Percentiles rank a stretch among this genome's conserved stretches.
Conservation (phyloP, 176 grass and related monocot species). For the Ampelocalamus luodianensis region DNA sequence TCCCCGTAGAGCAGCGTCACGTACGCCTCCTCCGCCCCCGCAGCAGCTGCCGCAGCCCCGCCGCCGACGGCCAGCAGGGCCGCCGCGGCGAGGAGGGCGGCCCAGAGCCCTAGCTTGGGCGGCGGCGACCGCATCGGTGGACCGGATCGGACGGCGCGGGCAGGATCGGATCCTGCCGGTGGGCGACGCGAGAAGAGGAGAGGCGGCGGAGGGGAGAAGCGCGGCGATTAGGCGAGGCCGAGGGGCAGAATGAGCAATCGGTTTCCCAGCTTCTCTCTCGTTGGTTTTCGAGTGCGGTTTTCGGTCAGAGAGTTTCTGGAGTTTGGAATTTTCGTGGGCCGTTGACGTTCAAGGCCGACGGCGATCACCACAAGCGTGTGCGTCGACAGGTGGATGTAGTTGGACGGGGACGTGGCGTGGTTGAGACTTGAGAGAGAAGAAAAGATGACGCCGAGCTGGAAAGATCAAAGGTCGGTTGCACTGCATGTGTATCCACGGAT, state of each 20-base stretch:
- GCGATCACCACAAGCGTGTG: conserved; percentile 10
- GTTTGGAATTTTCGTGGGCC: conserved; percentile 25
- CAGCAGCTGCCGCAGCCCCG: conserved; percentile 3
- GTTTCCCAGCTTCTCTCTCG: background rate
- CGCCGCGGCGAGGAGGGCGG: conserved; percentile 13
- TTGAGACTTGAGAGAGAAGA: no score
- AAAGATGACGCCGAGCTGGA: no score
- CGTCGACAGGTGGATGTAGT: background rate
- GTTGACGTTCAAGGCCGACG: conserved; percentile 17
- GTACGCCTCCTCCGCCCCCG: conserved; percentile 63
- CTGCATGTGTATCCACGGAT: no score
- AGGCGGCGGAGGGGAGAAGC: background rate
- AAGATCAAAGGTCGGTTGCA: no score
- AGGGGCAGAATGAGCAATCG: background rate
- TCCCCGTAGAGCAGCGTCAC: conserved; percentile 80
- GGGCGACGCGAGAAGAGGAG: background rate
- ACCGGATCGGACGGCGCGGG: background rate
- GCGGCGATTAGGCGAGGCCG: background rate
- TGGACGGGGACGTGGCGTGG: no score
- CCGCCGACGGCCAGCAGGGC: conserved; percentile 19
- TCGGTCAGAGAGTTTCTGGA: background rate
- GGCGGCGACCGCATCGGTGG: conserved; percentile 7
- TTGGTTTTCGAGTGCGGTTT: background rate
- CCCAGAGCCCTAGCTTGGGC: conserved; percentile 32
- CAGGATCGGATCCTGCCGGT: background rate